These are phyloP conservation scores for Suhomyces kilbournensis DNA, from an alignment of 805 yeast species.

Conservation along the genomic window DNA sequence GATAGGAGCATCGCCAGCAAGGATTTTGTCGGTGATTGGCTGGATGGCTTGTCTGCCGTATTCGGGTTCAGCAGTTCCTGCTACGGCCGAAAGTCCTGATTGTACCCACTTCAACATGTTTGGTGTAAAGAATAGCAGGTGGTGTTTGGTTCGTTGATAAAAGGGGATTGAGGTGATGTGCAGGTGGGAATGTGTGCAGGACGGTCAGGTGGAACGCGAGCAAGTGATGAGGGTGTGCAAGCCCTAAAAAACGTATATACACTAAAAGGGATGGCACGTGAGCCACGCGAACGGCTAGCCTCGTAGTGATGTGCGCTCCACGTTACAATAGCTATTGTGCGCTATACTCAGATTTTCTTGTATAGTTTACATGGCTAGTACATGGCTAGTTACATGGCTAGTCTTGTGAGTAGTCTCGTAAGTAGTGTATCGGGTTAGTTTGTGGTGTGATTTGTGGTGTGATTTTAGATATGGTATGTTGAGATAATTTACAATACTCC, in stretches of 20 bases:
- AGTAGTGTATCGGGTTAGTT: too few relatives aligned
- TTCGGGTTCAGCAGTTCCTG: conserved; percentile 97
- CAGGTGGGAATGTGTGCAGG: neutral
- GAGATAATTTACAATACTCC: too few relatives aligned
- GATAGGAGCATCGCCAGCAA: conserved; percentile 34
- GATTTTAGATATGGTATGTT: too few relatives aligned
- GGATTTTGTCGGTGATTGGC: conserved; percentile 64
- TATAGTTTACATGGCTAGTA: too few relatives aligned
- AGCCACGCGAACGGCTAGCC: too few relatives aligned
- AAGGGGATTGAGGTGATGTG: neutral
- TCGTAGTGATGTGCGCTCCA: too few relatives aligned
- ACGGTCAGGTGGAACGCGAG: neutral
- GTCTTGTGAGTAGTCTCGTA: too few relatives aligned
- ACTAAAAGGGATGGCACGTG: too few relatives aligned
- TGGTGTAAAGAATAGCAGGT: neutral
- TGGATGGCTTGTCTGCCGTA: conserved; percentile 92
- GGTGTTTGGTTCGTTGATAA: neutral
- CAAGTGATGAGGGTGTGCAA: neutral
- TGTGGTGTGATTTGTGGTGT: too few relatives aligned
- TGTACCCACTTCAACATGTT: conserved; percentile 81
- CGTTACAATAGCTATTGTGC: too few relatives aligned
- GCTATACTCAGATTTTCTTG: too few relatives aligned
- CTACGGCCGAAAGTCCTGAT: conserved; percentile 86
- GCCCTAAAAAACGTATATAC: neutral
- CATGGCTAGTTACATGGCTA: too few relatives aligned